A percentile compares a stretch with the other conserved stretches of the same genome.
phyloP scores from a whole-genome alignment of 768 basidiomycete species.

The Phaeolepiota aurea region DNA sequence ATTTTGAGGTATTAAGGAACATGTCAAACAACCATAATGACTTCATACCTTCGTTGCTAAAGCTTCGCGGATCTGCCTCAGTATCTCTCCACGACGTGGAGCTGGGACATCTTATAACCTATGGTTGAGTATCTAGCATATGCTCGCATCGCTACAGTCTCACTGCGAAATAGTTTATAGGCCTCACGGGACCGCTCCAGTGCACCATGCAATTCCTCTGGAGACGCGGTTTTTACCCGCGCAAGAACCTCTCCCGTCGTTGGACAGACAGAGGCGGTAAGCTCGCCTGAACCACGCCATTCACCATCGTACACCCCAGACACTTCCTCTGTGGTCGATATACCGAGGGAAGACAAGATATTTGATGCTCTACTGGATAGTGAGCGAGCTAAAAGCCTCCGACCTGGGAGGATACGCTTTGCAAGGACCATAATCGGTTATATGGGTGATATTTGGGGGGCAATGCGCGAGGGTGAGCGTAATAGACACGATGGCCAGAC shows the following conservation, averaged over 20 bases:
- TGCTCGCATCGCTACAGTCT: conserved; percentile 5
- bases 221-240: conserved; percentile 62
- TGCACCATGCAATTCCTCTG: conserved; percentile 61
- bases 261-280: conserved; percentile 69
- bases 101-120: conserved; percentile 54
- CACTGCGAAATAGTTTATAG: conserved; percentile 54
- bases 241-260: conserved; percentile 84
- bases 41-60: conserved; percentile 61
- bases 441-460: neutral
- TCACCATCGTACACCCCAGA: conserved; percentile 76
- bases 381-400: conserved; percentile 26
- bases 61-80: conserved; percentile 82
- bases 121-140: neutral
- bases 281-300: conserved; percentile 72
- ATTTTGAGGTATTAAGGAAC: too few relatives aligned
- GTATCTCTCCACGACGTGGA: conserved; percentile 80
- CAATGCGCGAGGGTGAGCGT: neutral
- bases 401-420: conserved; percentile 13
- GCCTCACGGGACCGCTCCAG: conserved; percentile 71
- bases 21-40: neutral
- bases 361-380: conserved; percentile 66
- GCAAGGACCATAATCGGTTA: conserved; percentile 9
- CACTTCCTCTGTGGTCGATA: conserved; percentile 47
- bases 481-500: neutral
- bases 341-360: conserved; percentile 57